These are phyloP conservation scores for Narthecium ossifragum DNA, from an alignment of 106 monocot genomes.

Conservation along the genomic window DNA sequence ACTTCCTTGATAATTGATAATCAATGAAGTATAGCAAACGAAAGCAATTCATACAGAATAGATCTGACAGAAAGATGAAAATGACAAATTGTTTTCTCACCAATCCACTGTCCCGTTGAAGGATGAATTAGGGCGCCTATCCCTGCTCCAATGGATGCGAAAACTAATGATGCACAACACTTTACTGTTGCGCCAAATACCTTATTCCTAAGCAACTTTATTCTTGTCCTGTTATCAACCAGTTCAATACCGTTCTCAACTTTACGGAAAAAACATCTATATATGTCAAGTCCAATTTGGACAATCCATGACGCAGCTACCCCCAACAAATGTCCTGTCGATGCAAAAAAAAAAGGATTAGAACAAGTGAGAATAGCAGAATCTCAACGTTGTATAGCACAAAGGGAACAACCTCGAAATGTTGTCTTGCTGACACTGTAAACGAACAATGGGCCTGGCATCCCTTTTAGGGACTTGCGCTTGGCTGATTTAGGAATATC, in stretches of 20 bases:
- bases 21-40: not conserved
- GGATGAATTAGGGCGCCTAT: slow-evolving; percentile 75
- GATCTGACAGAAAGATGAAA: not conserved
- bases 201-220: slow-evolving; percentile 44
- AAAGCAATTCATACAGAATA: not conserved
- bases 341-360: not conserved
- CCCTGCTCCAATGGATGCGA: slow-evolving; percentile 91
- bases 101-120: slow-evolving; percentile 85
- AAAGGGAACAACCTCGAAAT: slow-evolving; percentile 59
- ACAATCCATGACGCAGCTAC: slow-evolving; percentile 85
- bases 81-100: slow-evolving; percentile 29
- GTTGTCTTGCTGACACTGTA: slow-evolving; percentile 77
- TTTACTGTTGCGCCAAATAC: slow-evolving; percentile 43
- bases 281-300: slow-evolving; percentile 61
- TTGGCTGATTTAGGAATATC: slow-evolving; percentile 74
- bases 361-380: not conserved
- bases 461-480: slow-evolving; percentile 62
- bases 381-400: not conserved
- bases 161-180: slow-evolving; percentile 67
- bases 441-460: slow-evolving; percentile 42
- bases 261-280: slow-evolving; percentile 58
- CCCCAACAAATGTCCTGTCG: slow-evolving; percentile 70
- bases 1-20: no score
- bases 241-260: slow-evolving; percentile 23
- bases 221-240: slow-evolving; percentile 21